Base-by-base conservation (phyloP, 257 asterid genomes). In the Solanum etuberosum region DNA sequence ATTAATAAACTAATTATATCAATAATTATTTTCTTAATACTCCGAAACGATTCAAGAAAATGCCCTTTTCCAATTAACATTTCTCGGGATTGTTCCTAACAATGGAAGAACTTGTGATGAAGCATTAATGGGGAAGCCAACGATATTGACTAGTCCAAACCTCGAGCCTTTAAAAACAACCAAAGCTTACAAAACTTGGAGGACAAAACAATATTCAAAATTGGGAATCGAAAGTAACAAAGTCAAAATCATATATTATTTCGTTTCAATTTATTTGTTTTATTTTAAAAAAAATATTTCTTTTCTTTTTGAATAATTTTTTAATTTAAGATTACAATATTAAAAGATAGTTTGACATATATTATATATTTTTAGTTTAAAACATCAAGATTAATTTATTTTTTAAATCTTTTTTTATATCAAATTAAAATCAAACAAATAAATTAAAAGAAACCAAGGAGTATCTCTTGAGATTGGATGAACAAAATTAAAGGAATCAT, bases 121-220 rank as follows among this genome's bases (percentile, higher is more conserved):
- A 80, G 12, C 84, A 80, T 80, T 80, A 80, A 80, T 9, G 40
- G 18, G 18, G 9, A 80, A 46, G 67, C 67, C 67, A 27, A 25
- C 21, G 59, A 27, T 78, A 6, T 27, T 80, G 85, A 84, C 87
- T 27, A 57, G 88, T 88, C 78, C 25, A 85, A 83, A 82, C 83
- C 89, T 89, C 91, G 91, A 89, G 92, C 90, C 85, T 85, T 88
- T 88, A 87, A 88, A 88, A 67, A 76, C 90, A 74, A 54, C 31
- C 81, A 48, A 54, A 76, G 83, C 87, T 87, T 90, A 87, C 67
- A 81, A 87, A 81, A 77, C 61, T 78, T 42, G 84, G 34, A 78
- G 3, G 63, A 29, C 5, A 42, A 84, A 89, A 88, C 89, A 86
- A 86, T 88, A 65, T 65, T 5, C 18, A 87, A 87, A 37, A 88